Base-by-base conservation (phyloP, 2,329 filamentous ascomycete species). In the Diaporthe amygdali region DNA sequence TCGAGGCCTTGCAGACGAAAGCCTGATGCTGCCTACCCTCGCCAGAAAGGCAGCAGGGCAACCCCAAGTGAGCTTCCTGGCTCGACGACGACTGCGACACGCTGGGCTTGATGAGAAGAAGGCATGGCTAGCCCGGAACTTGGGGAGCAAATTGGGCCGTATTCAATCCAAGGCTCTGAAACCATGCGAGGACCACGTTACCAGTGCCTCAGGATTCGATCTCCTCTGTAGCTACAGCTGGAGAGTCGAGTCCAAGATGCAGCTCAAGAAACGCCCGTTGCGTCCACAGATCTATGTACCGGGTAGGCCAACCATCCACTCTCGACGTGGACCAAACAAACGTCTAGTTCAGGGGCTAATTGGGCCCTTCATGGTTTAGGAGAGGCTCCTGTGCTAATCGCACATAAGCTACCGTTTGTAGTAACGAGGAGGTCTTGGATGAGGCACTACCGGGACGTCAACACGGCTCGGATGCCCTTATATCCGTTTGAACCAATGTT, bases 401-500 rank as follows among this genome's bases (percentile, higher is more conserved):
- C 51, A 15, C 59, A 44, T 3, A 32, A 52, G 59, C 64, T 71
- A 27, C 71, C 71, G 1, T 12, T 30, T 25, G 15, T 5, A 7
- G 27, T 59, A 9, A 15, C 14, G 10, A 54, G n/a, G 1, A 52
- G 9, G 37, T 46, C 12, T 9, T 41, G 22, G 32, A 6, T 17
- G 41, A 20, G 7, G 22, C 25, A 49, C 44, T 68, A 30, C 46
- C 55, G 71, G 17, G 71, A 73, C 30, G 17, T 27, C 17, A 73
- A 73, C 9, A 22, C n/a, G 22, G 69, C 64, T 7, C 55, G 25
- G 8, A 64, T 71, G 66, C 71, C 76, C 1, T 22, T 66, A 15
- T 77, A 74, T 27, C 76, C 77, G 1, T 81, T 79, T 66, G 74
- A 79, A 41, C 73, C 76, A 5, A 64, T 79, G 15, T 78, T 81